These are phyloP conservation scores for Chaetomium tenue DNA, from an alignment of 495 filamentous ascomycete species.

Conservation along the genomic window DNA sequence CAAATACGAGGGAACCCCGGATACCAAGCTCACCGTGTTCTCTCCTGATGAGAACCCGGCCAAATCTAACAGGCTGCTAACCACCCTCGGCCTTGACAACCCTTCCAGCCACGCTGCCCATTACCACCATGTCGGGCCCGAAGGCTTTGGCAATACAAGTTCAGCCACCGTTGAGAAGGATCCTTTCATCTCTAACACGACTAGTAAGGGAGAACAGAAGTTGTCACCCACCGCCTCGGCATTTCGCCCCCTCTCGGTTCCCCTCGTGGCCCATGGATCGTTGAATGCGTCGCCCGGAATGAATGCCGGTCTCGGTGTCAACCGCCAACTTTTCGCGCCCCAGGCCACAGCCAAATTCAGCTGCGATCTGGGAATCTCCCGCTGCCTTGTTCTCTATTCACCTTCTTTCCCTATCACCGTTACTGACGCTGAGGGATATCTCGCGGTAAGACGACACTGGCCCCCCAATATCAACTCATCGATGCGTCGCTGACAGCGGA, in stretches of 20 bases:
- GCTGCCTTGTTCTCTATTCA: slow-evolving; percentile 41
- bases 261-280: slow-evolving; percentile 35
- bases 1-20: slow-evolving; percentile 56
- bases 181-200: slow-evolving; percentile 41
- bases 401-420: slow-evolving; percentile 28
- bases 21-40: slow-evolving; percentile 61
- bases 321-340: slow-evolving; percentile 12
- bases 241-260: slow-evolving; percentile 43
- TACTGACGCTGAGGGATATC: slow-evolving; percentile 37
- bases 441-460: slow-evolving; percentile 35
- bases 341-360: slow-evolving; percentile 34
- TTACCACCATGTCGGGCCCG: slow-evolving; percentile 22
- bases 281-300: slow-evolving; percentile 15
- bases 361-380: slow-evolving; percentile 40
- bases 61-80: slow-evolving; percentile 34
- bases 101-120: slow-evolving; percentile 17
- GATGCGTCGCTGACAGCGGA: slow-evolving; percentile 1
- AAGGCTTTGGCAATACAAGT: slow-evolving; percentile 19
- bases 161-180: slow-evolving; percentile 38
- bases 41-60: slow-evolving; percentile 57
- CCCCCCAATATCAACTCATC: background rate
- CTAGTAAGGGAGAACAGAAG: slow-evolving; percentile 41
- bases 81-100: slow-evolving; percentile 26
- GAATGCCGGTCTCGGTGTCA: slow-evolving; percentile 3
- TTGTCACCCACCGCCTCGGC: slow-evolving; percentile 51